phyloP scores from a whole-genome alignment of 176 grass and related monocot species.

The Secale cereale region DNA sequence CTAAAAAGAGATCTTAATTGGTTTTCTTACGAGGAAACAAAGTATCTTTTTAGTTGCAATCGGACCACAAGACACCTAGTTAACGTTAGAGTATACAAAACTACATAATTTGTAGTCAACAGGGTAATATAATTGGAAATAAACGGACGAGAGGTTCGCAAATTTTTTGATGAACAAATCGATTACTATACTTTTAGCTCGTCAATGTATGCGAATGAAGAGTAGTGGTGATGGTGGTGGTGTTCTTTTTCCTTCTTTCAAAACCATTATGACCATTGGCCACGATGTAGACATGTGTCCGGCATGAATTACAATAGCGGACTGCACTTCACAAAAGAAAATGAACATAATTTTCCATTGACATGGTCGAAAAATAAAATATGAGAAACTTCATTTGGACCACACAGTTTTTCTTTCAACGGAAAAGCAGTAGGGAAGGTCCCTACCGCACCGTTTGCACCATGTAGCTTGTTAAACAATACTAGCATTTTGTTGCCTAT shows the following conservation, averaged over 20 bases:
- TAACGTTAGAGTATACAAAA: not conserved
- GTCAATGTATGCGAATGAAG: not conserved
- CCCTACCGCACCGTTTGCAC: too few relatives aligned
- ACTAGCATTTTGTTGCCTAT: too few relatives aligned
- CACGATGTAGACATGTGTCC: not conserved
- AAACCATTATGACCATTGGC: not conserved
- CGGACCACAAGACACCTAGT: not conserved
- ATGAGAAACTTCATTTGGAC: not conserved
- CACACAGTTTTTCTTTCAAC: not conserved
- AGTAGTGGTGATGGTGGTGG: not conserved
- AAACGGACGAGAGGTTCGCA: not conserved
- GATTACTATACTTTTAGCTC: not conserved
- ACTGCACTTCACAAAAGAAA: not conserved
- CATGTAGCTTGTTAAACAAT: too few relatives aligned
- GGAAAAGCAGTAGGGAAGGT: too few relatives aligned
- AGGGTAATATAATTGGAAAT: not conserved
- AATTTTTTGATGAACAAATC: not conserved
- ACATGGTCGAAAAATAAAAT: not conserved
- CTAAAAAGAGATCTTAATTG: too few relatives aligned
- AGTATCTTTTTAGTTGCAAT: too few relatives aligned
- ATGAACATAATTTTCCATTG: not conserved
- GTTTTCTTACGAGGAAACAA: too few relatives aligned
- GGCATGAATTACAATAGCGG: not conserved
- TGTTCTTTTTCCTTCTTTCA: not conserved
- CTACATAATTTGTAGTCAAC: not conserved